phyloP scores from a whole-genome alignment of 306 rosid species.

The Prinsepia uniflora region DNA sequence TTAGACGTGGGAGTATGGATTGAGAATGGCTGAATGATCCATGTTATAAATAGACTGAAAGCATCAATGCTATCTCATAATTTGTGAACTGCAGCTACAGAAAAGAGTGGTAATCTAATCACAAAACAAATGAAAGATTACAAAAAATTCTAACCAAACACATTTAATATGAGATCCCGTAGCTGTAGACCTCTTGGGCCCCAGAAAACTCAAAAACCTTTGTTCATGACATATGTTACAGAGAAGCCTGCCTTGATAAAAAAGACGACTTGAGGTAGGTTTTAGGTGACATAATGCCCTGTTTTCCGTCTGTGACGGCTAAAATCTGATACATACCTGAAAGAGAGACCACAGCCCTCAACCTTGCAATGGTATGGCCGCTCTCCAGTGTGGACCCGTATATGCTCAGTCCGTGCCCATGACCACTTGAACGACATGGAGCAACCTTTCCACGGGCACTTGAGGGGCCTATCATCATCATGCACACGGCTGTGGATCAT shows the following conservation, averaged over 20 bases:
- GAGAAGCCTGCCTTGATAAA: slow-evolving; percentile 19
- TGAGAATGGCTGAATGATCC: not conserved
- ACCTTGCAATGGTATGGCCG: slow-evolving; percentile 84
- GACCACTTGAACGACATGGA: slow-evolving; percentile 98
- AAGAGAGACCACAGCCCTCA: slow-evolving; percentile 83
- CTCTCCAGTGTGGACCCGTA: slow-evolving; percentile 95
- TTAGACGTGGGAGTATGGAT: not conserved
- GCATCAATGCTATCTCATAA: slow-evolving; percentile 32
- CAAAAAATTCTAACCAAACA: slow-evolving; percentile 13
- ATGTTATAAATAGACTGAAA: not conserved
- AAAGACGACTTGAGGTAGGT: slow-evolving; percentile 27
- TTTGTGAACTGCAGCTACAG: slow-evolving; percentile 30
- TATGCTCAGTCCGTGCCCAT: slow-evolving; percentile 97
- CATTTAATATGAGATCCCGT: slow-evolving; percentile 12
- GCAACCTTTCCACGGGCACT: slow-evolving; percentile 99
- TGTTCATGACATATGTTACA: slow-evolving; percentile 30
- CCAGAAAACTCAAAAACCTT: slow-evolving; percentile 7
- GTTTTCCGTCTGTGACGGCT: slow-evolving; percentile 95
- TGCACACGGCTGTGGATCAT: slow-evolving; percentile 85
- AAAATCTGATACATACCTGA: slow-evolving; percentile 89
- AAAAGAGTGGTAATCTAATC: slow-evolving; percentile 45
- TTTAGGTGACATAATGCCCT: slow-evolving; percentile 64
- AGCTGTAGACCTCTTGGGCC: slow-evolving; percentile 22
- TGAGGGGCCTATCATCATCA: slow-evolving; percentile 81
- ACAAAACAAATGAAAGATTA: slow-evolving; percentile 22